phyloP scores from a whole-genome alignment of 2,329 filamentous ascomycete species.

The Tolypocladium album region DNA sequence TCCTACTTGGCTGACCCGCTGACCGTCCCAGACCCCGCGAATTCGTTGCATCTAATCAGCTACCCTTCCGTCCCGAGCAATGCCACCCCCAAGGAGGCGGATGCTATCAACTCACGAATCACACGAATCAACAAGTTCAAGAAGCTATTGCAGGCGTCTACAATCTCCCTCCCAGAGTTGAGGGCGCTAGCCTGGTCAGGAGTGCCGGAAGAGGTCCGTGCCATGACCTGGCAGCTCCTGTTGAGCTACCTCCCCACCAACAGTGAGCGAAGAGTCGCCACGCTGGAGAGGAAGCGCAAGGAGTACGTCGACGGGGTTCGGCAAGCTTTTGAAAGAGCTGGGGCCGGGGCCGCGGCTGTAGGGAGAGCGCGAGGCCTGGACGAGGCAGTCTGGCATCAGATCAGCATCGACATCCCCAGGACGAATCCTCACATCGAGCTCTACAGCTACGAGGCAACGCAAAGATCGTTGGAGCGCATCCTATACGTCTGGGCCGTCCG shows the following conservation, averaged over 20 bases:
- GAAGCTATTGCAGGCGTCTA: conserved; percentile 82
- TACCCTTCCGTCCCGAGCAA: conserved; percentile 66
- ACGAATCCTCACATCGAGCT: conserved; percentile 94
- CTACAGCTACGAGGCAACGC: conserved; percentile 92
- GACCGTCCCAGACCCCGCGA: conserved; percentile 59
- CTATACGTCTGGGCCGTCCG: conserved; percentile 96
- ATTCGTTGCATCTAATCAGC: conserved; percentile 87
- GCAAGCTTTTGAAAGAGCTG: conserved; percentile 58
- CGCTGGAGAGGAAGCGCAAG: conserved; percentile 86
- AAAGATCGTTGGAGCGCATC: conserved; percentile 86
- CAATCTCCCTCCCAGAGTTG: conserved; percentile 75
- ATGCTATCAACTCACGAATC: conserved; percentile 78
- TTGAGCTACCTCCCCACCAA: conserved; percentile 95
- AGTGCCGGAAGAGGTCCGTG: conserved; percentile 85
- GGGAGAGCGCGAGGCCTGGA: conserved; percentile 61
- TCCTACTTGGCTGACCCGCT: neutral
- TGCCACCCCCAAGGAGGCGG: conserved; percentile 71
- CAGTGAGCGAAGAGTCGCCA: conserved; percentile 81
- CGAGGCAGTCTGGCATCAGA: conserved; percentile 98
- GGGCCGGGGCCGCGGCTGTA: conserved; percentile 27
- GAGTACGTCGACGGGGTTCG: conserved; percentile 91
- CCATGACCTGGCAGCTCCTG: conserved; percentile 97
- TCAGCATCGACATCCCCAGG: conserved; percentile 93
- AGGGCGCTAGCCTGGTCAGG: conserved; percentile 87
- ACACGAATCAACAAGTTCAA: conserved; percentile 98